Conservation (phyloP, 2,329 filamentous ascomycete genomes). For the Nannizziopsis barbatae region DNA sequence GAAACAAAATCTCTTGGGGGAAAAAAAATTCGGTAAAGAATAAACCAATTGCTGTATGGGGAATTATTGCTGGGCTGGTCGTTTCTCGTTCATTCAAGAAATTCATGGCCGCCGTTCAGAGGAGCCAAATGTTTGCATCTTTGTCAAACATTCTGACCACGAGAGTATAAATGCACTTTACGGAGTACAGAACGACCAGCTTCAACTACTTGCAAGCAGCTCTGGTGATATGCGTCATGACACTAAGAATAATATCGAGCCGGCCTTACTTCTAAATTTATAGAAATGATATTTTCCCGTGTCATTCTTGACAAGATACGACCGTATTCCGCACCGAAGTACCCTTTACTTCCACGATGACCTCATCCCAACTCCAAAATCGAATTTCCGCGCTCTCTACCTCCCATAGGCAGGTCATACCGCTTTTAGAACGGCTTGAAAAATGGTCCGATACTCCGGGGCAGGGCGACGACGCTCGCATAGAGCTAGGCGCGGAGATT, state of each 20-base stretch:
- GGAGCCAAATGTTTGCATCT: slow-evolving; percentile 10
- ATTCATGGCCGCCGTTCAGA: not conserved
- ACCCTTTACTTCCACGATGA: slow-evolving; percentile 23
- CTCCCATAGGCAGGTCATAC: slow-evolving; percentile 42
- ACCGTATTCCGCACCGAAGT: too few species aligned
- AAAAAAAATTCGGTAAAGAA: too few species aligned
- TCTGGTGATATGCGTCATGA: too few species aligned
- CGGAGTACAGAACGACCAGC: too few species aligned
- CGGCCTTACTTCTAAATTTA: too few species aligned
- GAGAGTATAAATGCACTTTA: not conserved
- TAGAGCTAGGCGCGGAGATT: slow-evolving; percentile 72
- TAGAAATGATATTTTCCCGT: too few species aligned
- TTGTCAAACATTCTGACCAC: slow-evolving; percentile 12
- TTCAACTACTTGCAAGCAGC: too few species aligned
- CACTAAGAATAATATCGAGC: too few species aligned
- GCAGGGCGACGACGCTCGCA: slow-evolving; percentile 53
- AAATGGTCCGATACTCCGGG: slow-evolving; percentile 51
- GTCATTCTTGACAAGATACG: too few species aligned
- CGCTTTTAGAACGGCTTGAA: slow-evolving; percentile 46
- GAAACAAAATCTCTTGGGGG: too few species aligned
- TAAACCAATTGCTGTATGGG: too few species aligned
- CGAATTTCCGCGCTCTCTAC: slow-evolving; percentile 45
- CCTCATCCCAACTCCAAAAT: slow-evolving; percentile 33
- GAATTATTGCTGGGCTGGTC: too few species aligned
- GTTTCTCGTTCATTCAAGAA: not conserved